These are phyloP conservation scores for Odontarrhena argentea DNA, from an alignment of 345 rosid species.

Conservation along the genomic window DNA sequence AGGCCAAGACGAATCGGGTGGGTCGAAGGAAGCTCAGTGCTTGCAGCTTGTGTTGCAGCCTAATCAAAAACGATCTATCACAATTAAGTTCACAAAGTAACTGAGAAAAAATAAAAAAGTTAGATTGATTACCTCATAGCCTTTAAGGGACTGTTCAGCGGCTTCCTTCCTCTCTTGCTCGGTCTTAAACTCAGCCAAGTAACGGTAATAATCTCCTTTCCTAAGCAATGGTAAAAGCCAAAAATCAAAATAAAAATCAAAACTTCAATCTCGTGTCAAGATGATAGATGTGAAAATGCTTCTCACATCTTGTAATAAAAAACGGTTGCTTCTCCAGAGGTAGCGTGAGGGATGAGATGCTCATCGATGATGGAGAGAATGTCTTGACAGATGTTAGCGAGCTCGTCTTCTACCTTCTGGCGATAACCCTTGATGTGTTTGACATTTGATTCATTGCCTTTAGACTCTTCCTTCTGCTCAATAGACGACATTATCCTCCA, in stretches of 20 bases:
- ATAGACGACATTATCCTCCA: conserved; percentile 99
- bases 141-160: conserved; percentile 85
- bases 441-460: conserved; percentile 85
- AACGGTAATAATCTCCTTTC: conserved; percentile 96
- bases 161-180: conserved; percentile 93
- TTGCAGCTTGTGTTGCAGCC: conserved; percentile 93
- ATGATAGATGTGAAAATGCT: not conserved
- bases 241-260: not conserved
- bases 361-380: conserved; percentile 83
- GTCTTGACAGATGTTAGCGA: conserved; percentile 77
- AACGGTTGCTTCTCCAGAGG: conserved; percentile 92
- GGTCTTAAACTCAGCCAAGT: conserved; percentile 92
- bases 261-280: not conserved
- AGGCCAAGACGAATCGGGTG: conserved; percentile 99
- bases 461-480: conserved; percentile 94
- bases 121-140: conserved; percentile 74
- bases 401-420: conserved; percentile 94
- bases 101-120: not conserved
- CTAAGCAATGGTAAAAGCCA: conserved; percentile 36
- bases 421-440: conserved; percentile 78
- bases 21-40: conserved; percentile 89
- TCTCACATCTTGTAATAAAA: conserved; percentile 93
- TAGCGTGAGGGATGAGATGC: conserved; percentile 79
- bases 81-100: not conserved
- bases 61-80: conserved; percentile 32